Evolutionary conservation across 1,139 yeast genomes (phyloP).

Genomic region (Barnettozyma hawaiiensis): DNA sequence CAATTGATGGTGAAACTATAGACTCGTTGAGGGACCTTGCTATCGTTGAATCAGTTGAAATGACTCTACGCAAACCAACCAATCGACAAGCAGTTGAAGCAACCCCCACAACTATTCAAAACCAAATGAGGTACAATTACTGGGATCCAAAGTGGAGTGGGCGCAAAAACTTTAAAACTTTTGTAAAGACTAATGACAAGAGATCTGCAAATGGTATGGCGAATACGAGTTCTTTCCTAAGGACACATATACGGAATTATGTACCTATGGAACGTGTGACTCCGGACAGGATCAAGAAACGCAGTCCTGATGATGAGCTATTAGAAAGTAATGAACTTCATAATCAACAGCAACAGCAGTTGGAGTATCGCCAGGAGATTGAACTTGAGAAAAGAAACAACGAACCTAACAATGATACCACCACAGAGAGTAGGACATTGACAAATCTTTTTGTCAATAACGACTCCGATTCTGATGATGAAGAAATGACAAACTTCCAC

Average conservation of each 20-base stretch:
- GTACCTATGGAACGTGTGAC: constrained; percentile 15
- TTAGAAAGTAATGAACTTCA: constrained; percentile 9
- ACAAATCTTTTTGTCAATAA: constrained; percentile 15
- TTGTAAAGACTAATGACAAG: constrained; percentile 27
- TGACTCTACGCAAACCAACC: constrained; percentile 13
- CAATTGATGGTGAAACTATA: constrained; percentile 28
- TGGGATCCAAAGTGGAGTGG: constrained; percentile 25
- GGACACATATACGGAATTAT: constrained; percentile 23
- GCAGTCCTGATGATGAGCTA: constrained; percentile 15
- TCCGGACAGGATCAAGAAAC: constrained; percentile 3
- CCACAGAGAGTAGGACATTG: neutral
- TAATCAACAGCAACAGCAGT: constrained; percentile 1
- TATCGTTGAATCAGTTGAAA: constrained; percentile 26
- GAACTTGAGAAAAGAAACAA: neutral
- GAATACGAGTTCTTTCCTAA: constrained; percentile 20
- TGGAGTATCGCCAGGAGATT: neutral
- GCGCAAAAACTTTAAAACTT: constrained; percentile 33
- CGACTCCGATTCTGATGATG: constrained; percentile 13
- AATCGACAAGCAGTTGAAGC: neutral
- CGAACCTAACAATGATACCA: no score
- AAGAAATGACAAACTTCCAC: constrained; percentile 13
- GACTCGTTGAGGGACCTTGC: constrained; percentile 28
- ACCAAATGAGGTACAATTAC: neutral
- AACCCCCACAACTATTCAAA: constrained; percentile 1
- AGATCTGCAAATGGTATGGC: constrained; percentile 9